Percentiles rank a stretch among this genome's conserved stretches.
Evolutionary conservation across 1,284 basidiomycete genomes (phyloP).

Genomic region (Ganoderma multipileum): DNA sequence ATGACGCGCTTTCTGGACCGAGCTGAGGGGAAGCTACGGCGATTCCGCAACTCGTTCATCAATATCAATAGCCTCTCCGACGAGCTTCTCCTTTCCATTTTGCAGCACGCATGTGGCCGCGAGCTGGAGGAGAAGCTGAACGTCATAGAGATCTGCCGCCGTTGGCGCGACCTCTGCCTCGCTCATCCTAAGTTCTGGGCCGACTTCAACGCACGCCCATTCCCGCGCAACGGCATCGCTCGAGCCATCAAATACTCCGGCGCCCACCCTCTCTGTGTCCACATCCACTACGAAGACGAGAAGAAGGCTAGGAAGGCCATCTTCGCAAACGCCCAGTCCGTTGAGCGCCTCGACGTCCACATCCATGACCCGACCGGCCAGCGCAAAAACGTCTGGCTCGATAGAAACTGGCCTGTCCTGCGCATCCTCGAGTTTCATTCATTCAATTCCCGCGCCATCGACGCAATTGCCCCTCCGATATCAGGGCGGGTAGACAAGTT

Average conservation of each 20-base stretch:
- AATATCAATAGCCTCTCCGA: conserved; percentile 7
- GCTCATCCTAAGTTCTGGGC: background rate
- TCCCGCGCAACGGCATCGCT: background rate
- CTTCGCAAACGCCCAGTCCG: background rate
- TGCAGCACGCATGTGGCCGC: background rate
- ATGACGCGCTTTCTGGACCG: background rate
- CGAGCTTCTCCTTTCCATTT: conserved; percentile 2
- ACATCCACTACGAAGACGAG: background rate
- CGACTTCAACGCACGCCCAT: background rate
- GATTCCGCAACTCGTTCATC: conserved; percentile 4
- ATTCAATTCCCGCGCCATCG: background rate
- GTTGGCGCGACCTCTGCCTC: conserved; percentile 7
- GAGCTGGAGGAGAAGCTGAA: conserved; percentile 2
- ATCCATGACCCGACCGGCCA: background rate
- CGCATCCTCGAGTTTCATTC: background rate
- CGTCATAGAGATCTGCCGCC: background rate
- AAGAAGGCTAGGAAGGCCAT: background rate
- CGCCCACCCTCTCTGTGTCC: background rate
- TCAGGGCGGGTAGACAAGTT: background rate
- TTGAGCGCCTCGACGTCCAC: background rate
- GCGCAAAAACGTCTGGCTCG: conserved; percentile 5
- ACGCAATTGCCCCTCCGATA: background rate
- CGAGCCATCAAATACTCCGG: conserved; percentile 3
- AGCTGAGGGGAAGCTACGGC: conserved; percentile 1
- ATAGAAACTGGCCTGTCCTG: background rate